Evolutionary conservation across 2,329 filamentous ascomycete genomes (phyloP).

Genomic region (Macrophomina pseudophaseolina): DNA sequence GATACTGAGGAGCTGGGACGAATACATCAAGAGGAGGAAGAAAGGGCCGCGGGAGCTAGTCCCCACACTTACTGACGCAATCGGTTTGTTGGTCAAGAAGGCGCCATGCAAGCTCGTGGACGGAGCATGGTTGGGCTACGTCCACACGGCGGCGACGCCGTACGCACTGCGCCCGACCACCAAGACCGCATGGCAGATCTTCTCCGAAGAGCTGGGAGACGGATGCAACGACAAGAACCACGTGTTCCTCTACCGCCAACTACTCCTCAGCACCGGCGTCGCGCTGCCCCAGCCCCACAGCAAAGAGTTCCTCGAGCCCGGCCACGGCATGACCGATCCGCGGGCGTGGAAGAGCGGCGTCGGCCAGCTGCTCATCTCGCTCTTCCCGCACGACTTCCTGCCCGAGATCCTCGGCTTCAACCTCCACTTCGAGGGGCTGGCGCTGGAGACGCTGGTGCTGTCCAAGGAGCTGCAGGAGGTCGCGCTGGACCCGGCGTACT

Average conservation of each 20-base stretch:
- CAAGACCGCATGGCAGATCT: conserved; percentile 54
- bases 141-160: conserved; percentile 52
- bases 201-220: conserved; percentile 59
- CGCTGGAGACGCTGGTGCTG: conserved; percentile 47
- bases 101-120: conserved; percentile 56
- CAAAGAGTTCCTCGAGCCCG: conserved; percentile 38
- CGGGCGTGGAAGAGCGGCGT: conserved; percentile 51
- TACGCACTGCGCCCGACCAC: conserved; percentile 47
- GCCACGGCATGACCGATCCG: conserved; percentile 35
- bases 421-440: conserved; percentile 54
- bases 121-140: conserved; percentile 55
- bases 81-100: conserved; percentile 47
- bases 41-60: conserved; percentile 44
- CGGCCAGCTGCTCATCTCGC: conserved; percentile 53
- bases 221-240: conserved; percentile 55
- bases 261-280: conserved; percentile 40
- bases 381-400: conserved; percentile 56
- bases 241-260: conserved; percentile 43
- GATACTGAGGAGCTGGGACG: conserved; percentile 40
- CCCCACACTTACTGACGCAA: conserved; percentile 42
- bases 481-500: conserved; percentile 53
- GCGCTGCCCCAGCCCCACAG: conserved; percentile 40
- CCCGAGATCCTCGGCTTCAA: conserved; percentile 60
- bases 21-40: conserved; percentile 43
- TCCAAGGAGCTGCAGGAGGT: conserved; percentile 53